Percentiles rank a stretch among this genome's conserved stretches.
phyloP scores from a whole-genome alignment of 2,329 filamentous ascomycete species.

The Aspergillus pseudoviridinutans region DNA sequence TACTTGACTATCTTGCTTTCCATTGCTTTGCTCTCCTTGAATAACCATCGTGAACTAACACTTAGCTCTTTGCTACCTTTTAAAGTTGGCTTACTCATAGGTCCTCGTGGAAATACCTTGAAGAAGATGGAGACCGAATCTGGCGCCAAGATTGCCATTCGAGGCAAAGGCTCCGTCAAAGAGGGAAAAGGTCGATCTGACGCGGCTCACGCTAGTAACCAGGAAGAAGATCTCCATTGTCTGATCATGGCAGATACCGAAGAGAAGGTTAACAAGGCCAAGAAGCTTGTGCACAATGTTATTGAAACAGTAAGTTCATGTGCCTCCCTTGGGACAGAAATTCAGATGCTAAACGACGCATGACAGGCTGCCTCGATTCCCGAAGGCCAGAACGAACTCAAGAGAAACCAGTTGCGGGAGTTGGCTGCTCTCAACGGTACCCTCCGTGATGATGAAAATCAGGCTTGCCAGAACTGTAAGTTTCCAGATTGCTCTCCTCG shows the following conservation, averaged over 20 bases:
- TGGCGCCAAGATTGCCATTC: conserved; percentile 96
- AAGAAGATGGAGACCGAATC: conserved; percentile 99
- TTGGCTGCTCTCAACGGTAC: conserved; percentile 98
- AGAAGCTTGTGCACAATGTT: conserved; percentile 96
- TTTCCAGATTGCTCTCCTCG: conserved; percentile 7
- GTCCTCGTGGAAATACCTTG: conserved; percentile 97
- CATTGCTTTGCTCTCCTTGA: conserved; percentile 21
- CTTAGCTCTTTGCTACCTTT: conserved; percentile 66
- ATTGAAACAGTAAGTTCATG: conserved; percentile 84
- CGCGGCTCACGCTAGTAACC: conserved; percentile 98
- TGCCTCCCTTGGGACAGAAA: background rate
- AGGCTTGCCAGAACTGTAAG: conserved; percentile 93
- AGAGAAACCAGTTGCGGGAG: conserved; percentile 96
- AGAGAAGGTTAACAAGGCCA: conserved; percentile 99
- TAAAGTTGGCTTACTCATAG: conserved; percentile 99
- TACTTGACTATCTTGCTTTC: conserved; percentile 26
- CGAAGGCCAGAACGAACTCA: conserved; percentile 97
- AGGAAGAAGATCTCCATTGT: conserved; percentile 98
- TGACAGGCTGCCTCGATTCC: conserved; percentile 90
- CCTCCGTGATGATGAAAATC: conserved; percentile 96
- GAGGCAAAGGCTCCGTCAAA: conserved; percentile 98
- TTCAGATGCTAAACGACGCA: conserved; percentile 26
- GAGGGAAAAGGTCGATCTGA: conserved; percentile 99
- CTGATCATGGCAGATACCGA: conserved; percentile 99
- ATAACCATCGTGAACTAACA: conserved; percentile 70